Evolutionary conservation across 164 flowering plant genomes (phyloP).

Genomic region (Vitis amurensis): DNA sequence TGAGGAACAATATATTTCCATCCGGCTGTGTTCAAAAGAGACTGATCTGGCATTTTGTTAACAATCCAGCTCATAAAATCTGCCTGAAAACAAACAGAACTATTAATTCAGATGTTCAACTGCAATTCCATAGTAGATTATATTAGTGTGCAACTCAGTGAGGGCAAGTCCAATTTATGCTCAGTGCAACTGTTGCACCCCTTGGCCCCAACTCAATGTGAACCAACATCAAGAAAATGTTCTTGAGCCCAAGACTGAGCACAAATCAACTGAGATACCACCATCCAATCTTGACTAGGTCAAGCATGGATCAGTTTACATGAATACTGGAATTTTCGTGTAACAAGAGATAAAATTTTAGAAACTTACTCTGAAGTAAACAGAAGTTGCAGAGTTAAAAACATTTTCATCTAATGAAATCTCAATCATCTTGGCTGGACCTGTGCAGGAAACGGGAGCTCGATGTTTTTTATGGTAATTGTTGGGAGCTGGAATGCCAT

Average conservation of each 20-base stretch:
- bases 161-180: too few species aligned
- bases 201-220: too few species aligned
- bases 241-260: too few species aligned
- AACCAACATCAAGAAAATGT: too few species aligned
- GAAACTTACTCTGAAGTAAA: slow-evolving; percentile 60
- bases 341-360: background rate
- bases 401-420: slow-evolving; percentile 78
- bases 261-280: too few species aligned
- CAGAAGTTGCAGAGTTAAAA: slow-evolving; percentile 60
- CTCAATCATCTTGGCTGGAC: slow-evolving; percentile 64
- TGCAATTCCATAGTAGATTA: background rate
- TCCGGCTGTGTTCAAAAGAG: slow-evolving; percentile 84
- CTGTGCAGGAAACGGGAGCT: slow-evolving; percentile 29
- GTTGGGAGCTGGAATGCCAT: slow-evolving; percentile 10
- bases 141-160: background rate
- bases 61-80: slow-evolving; percentile 78
- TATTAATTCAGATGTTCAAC: background rate
- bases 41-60: slow-evolving; percentile 77
- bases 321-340: background rate
- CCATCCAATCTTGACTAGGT: too few species aligned
- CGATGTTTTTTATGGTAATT: slow-evolving; percentile 17
- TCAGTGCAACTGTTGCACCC: too few species aligned
- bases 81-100: slow-evolving; percentile 43
- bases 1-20: slow-evolving; percentile 89
- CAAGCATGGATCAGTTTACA: too few species aligned